Evolutionary conservation across 495 filamentous ascomycete genomes (phyloP).

Genomic region (Neurospora sp.): DNA sequence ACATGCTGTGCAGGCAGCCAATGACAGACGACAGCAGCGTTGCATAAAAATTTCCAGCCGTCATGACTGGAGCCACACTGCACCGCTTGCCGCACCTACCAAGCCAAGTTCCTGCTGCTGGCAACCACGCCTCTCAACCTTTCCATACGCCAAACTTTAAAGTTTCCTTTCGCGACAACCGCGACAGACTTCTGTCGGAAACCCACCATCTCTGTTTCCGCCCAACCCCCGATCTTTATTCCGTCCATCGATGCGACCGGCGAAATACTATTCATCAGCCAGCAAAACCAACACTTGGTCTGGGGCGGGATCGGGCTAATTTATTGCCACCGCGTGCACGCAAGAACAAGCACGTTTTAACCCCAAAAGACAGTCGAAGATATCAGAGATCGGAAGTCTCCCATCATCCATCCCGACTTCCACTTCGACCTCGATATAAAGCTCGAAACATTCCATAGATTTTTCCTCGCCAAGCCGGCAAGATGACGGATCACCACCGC

Average conservation of each 20-base stretch:
- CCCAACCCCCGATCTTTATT: not conserved
- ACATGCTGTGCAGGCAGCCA: conserved; percentile 1
- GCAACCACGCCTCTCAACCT: conserved; percentile 3
- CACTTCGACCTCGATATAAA: not conserved
- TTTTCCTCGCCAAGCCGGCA: conserved; percentile 8
- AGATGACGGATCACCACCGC: conserved; percentile 76
- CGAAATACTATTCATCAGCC: not conserved
- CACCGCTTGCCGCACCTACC: not conserved
- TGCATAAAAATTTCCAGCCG: conserved; percentile 17
- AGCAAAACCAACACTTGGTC: conserved; percentile 11
- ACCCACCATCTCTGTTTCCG: not conserved
- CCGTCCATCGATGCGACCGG: conserved; percentile 12
- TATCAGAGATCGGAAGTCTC: not conserved
- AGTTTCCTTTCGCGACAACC: not conserved
- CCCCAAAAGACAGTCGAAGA: not conserved
- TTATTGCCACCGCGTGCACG: conserved; percentile 5
- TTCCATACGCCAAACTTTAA: conserved; percentile 1
- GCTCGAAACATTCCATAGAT: not conserved
- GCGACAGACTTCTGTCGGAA: conserved; percentile 1
- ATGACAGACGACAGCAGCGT: conserved; percentile 10
- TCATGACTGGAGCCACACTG: conserved; percentile 2
- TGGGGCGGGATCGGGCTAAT: conserved; percentile 10
- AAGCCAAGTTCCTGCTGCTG: conserved; percentile 1
- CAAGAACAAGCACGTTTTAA: conserved; percentile 1
- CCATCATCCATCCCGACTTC: not conserved